Base-by-base conservation (phyloP, 2,329 filamentous ascomycete genomes). In the Cladosporium sp. region DNA sequence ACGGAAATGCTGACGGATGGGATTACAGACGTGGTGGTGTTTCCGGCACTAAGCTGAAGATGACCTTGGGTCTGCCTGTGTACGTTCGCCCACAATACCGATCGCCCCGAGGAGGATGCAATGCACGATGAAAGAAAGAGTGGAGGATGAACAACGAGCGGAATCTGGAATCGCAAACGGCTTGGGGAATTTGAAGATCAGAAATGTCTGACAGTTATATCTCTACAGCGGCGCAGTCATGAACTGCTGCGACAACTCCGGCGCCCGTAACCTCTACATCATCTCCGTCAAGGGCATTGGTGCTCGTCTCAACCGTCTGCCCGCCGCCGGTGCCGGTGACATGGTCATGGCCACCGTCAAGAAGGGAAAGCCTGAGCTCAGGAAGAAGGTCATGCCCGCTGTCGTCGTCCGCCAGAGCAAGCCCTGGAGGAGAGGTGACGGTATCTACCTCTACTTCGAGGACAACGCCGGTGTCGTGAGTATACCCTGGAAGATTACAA, bases 291-390 rank as follows among this genome's bases (percentile, higher is more conserved):
- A 96, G 87, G 93, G 93, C 82, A 92, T 94, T 76, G 93, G 93
- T 84, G 93, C 93, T 71, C 92, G 93, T 72, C 88, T 97, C 73
- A 97, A 97, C 88, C 88, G 93, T 79, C 87, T 99, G 75, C 93
- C 93, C 72, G 93, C 94, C 74, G 94, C 90, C 72, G 94, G 94
- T 86, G 93, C 97, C 73, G 94, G 94, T 75, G 94, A 97, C 85
- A 97, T 97, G 94, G 94, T 97, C 78, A 97, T 99, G 92, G 93
- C 93, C 70, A 97, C 94, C 70, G 94, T 97, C 83, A 97, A 99
- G 91, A 97, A 99, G 90, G 94, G 95, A 83, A 99, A 99, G 91
- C 95, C 95, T 67, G 95, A 99, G 83, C 85, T 99, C 76, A 87
- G 95, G 82, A 99, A 99, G 90, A 99, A 99, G 90, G 94, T 99